Evolutionary conservation across 2,329 filamentous ascomycete species (phyloP).

Genomic region (Stemphylium beticola): DNA sequence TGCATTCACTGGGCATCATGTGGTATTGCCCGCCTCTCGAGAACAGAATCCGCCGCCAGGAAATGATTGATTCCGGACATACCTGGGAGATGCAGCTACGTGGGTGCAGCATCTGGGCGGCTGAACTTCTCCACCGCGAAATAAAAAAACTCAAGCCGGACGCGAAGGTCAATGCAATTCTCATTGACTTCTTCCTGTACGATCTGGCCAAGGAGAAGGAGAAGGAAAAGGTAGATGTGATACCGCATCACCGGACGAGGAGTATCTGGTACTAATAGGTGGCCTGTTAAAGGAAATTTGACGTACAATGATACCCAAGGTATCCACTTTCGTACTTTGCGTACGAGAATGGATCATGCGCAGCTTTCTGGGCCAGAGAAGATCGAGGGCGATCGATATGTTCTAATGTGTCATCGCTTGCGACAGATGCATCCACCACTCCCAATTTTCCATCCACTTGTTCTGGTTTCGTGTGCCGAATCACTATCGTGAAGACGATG

Average conservation of each 20-base stretch:
- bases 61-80: constrained; percentile 72
- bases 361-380: no score
- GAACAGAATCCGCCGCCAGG: constrained; percentile 68
- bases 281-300: background rate
- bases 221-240: constrained; percentile 46
- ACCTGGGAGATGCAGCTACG: constrained; percentile 86
- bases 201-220: constrained; percentile 91
- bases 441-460: no score
- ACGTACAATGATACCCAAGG: background rate
- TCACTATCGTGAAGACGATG: no score
- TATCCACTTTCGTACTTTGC: background rate
- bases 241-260: constrained; percentile 86
- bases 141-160: constrained; percentile 77
- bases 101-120: constrained; percentile 94
- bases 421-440: no score
- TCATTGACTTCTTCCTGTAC: constrained; percentile 98
- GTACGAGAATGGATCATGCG: background rate
- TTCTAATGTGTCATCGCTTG: no score
- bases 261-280: constrained; percentile 89
- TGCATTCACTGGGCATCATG: constrained; percentile 81
- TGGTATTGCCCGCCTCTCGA: constrained; percentile 83
- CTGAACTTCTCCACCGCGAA: constrained; percentile 84
- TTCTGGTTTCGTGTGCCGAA: no score
- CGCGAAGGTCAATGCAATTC: constrained; percentile 77
- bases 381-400: no score